Evolutionary conservation across 148 eudicot genomes (phyloP).

Genomic region (Diospyros kaki): DNA sequence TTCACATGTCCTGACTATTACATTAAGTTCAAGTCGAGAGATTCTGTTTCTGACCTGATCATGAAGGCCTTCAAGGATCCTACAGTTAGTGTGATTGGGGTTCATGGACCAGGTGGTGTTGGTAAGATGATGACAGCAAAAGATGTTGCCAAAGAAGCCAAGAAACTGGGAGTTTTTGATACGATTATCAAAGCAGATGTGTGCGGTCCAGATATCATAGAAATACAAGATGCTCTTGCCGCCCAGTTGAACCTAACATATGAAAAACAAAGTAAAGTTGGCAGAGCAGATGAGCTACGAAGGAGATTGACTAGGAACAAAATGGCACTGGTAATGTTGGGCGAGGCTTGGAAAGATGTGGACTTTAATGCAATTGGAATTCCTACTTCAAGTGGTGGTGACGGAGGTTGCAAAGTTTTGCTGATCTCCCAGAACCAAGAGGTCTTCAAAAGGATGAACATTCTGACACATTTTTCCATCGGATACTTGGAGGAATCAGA

Average conservation of each 20-base stretch:
- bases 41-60: neutral
- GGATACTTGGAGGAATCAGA: neutral
- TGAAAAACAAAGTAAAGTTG: neutral
- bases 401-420: conserved; percentile 7
- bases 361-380: conserved; percentile 13
- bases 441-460: neutral
- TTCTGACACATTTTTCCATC: neutral
- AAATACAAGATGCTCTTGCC: neutral
- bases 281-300: neutral
- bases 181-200: neutral
- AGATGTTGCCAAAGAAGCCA: neutral
- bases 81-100: neutral
- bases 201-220: neutral
- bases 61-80: neutral
- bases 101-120: conserved; percentile 5
- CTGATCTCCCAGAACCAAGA: conserved; percentile 6
- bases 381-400: neutral
- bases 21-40: neutral
- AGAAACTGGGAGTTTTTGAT: neutral
- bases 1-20: neutral
- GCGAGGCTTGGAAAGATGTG: conserved; percentile 18
- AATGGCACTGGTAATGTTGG: conserved; percentile 8
- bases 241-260: neutral
- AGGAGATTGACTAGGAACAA: neutral
- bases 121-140: neutral